Evolutionary conservation across 2,329 filamentous ascomycete species (phyloP).

Genomic region (Alternaria postmessia): DNA sequence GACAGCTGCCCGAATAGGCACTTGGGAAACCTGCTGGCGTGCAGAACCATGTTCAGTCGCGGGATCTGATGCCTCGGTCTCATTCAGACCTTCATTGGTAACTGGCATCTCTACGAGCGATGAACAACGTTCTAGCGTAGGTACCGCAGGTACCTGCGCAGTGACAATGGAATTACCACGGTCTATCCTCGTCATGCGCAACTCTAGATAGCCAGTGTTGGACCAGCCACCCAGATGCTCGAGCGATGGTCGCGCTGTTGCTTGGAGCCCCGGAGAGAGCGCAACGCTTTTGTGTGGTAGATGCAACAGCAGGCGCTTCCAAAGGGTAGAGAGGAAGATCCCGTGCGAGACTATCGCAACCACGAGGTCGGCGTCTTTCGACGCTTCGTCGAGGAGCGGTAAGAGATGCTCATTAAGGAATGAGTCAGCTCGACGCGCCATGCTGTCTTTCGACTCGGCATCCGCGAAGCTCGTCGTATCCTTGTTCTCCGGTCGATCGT

Average conservation of each 20-base stretch:
- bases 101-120: conserved; percentile 5
- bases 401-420: conserved; percentile 73
- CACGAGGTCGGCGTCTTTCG: conserved; percentile 43
- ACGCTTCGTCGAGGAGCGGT: conserved; percentile 59
- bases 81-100: neutral
- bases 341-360: conserved; percentile 83
- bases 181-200: conserved; percentile 43
- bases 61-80: neutral
- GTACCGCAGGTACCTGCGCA: neutral
- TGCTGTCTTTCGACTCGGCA: conserved; percentile 72
- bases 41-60: neutral
- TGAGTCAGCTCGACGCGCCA: conserved; percentile 68
- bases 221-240: conserved; percentile 68
- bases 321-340: conserved; percentile 76
- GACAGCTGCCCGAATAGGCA: neutral
- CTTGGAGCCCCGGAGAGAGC: conserved; percentile 54
- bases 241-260: conserved; percentile 52
- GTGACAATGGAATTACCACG: neutral
- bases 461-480: conserved; percentile 59
- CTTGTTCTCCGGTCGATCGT: conserved; percentile 50
- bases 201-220: conserved; percentile 70
- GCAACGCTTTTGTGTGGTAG: conserved; percentile 59
- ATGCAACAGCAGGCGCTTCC: conserved; percentile 67
- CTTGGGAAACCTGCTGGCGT: neutral
- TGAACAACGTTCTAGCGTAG: neutral